These are phyloP conservation scores for Pichia nakasei DNA, from an alignment of 805 yeast genomes.

Conservation along the genomic window DNA sequence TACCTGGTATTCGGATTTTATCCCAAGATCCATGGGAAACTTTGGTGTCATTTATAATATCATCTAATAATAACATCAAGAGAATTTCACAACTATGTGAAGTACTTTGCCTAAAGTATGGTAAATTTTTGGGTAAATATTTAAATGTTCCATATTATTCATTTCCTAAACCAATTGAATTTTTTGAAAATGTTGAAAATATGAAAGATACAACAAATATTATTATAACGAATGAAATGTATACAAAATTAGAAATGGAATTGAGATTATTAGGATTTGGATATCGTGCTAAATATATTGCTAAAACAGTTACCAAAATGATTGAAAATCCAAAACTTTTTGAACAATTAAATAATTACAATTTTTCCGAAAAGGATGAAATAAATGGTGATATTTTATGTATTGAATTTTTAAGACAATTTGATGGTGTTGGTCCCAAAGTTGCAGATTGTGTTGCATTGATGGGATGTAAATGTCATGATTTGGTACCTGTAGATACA, in stretches of 20 bases:
- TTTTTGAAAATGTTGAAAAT: constrained; percentile 23
- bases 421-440: constrained; percentile 92
- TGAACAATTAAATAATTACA: constrained; percentile 24
- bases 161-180: constrained; percentile 61
- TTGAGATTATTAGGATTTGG: constrained; percentile 66
- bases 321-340: constrained; percentile 30
- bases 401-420: constrained; percentile 50
- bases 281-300: constrained; percentile 82
- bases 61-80: constrained; percentile 92
- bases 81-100: constrained; percentile 92
- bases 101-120: constrained; percentile 60
- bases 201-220: background rate
- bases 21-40: constrained; percentile 98
- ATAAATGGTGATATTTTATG: constrained; percentile 30
- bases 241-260: constrained; percentile 19
- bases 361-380: constrained; percentile 26
- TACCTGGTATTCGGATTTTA: constrained; percentile 54
- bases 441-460: constrained; percentile 95
- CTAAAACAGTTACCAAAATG: constrained; percentile 61
- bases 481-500: constrained; percentile 90
- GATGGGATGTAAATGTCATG: constrained; percentile 82
- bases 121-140: constrained; percentile 44
- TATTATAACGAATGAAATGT: no score
- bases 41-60: constrained; percentile 80
- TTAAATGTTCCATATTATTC: constrained; percentile 53